A percentile compares a stretch with the other conserved stretches of the same genome.
Evolutionary conservation across 2,329 filamentous ascomycete genomes (phyloP).

Genomic region (Hyphodiscus sp.): DNA sequence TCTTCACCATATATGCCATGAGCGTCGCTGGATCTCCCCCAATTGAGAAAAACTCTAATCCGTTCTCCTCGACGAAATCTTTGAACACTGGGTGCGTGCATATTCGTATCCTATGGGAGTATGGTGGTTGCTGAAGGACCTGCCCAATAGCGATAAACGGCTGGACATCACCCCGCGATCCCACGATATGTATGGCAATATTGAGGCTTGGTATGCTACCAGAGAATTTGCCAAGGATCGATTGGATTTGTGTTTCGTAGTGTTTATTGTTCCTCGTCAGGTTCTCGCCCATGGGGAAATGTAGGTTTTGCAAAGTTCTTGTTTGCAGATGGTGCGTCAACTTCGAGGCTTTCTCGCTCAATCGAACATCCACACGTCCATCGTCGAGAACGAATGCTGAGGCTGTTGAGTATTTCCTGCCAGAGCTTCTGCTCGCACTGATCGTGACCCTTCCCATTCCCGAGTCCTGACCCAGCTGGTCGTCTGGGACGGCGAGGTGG

Average conservation of each 20-base stretch:
- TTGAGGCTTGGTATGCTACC: conserved; percentile 42
- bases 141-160: conserved; percentile 71
- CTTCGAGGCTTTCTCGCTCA: conserved; percentile 8
- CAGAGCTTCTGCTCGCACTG: background rate
- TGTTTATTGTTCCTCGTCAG: conserved; percentile 16
- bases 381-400: background rate
- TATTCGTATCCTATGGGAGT: conserved; percentile 68
- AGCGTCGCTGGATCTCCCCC: conserved; percentile 61
- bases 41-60: conserved; percentile 72
- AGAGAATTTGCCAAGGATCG: conserved; percentile 11
- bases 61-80: conserved; percentile 63
- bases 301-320: background rate
- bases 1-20: conserved; percentile 71
- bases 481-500: background rate
- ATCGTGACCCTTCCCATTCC: background rate
- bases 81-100: conserved; percentile 73
- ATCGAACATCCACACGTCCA: conserved; percentile 17
- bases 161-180: conserved; percentile 71
- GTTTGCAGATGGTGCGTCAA: conserved; percentile 13
- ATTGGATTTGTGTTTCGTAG: conserved; percentile 9
- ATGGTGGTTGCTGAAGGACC: conserved; percentile 54
- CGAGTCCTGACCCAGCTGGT: background rate
- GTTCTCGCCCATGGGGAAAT: conserved; percentile 9
- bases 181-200: conserved; percentile 79
- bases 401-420: background rate